Evolutionary conservation across 139 green algal genomes (phyloP).

Genomic region (Chlamydomonas applanata): DNA sequence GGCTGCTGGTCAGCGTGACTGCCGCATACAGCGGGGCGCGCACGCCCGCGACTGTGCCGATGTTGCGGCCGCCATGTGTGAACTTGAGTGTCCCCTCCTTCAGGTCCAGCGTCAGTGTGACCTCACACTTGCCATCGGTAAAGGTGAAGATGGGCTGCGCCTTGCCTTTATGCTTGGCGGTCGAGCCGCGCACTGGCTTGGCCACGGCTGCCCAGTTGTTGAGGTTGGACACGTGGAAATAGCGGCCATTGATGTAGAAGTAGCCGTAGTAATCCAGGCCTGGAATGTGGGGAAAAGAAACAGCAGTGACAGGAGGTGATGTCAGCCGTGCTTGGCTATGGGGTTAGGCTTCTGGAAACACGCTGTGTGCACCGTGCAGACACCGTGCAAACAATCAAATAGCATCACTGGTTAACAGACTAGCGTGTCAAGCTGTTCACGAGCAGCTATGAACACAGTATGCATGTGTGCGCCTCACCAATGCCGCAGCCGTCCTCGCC

Average conservation of each 20-base stretch:
- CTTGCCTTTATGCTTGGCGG: slow-evolving; percentile 55
- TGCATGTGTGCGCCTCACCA: no score
- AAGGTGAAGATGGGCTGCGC: slow-evolving; percentile 53
- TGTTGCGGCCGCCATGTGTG: slow-evolving; percentile 39
- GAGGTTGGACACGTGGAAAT: slow-evolving; percentile 61
- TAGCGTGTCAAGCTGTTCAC: background rate
- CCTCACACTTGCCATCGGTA: slow-evolving; percentile 50
- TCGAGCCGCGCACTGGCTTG: slow-evolving; percentile 52
- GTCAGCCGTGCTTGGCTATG: background rate
- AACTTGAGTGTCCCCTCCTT: slow-evolving; percentile 63
- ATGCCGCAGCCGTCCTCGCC: slow-evolving; percentile 60
- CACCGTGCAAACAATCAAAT: no score
- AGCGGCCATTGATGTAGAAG: slow-evolving; percentile 65
- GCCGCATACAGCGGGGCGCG: slow-evolving; percentile 53
- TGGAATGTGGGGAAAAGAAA: background rate
- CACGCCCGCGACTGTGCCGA: slow-evolving; percentile 58
- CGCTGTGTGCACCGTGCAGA: no score
- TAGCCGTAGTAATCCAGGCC: slow-evolving; percentile 62
- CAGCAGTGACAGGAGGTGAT: background rate
- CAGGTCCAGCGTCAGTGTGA: slow-evolving; percentile 40
- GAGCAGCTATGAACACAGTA: background rate
- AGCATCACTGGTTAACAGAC: no score
- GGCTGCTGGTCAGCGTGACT: slow-evolving; percentile 51
- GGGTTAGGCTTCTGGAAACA: no score
- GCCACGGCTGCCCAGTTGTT: slow-evolving; percentile 50